Percentiles rank a stretch among this genome's conserved stretches.
phyloP scores from a whole-genome alignment of 192 early-diverging fungal species.

The Dimargaris cristalligena region DNA sequence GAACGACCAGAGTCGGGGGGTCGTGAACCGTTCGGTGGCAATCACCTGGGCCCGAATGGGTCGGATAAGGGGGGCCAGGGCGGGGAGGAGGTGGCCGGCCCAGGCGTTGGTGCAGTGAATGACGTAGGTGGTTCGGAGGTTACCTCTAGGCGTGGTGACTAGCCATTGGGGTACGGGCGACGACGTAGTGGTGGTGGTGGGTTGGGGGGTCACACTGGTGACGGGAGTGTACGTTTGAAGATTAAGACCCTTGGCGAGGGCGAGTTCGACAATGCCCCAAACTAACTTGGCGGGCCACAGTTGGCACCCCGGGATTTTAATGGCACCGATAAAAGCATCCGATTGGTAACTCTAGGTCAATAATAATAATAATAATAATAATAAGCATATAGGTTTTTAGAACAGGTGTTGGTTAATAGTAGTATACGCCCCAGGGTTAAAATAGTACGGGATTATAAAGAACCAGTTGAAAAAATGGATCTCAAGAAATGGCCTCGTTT shows the following conservation, averaged over 20 bases:
- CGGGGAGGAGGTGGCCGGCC: constrained; percentile 21
- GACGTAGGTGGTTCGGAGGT: constrained; percentile 15
- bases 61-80: constrained; percentile 14
- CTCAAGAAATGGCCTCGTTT: no score
- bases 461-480: no score
- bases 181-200: not conserved
- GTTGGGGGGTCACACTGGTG: not conserved
- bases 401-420: no score
- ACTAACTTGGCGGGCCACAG: constrained; percentile 10
- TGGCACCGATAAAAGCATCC: not conserved
- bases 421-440: no score
- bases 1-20: not conserved
- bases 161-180: not conserved
- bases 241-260: constrained; percentile 1
- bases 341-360: no score
- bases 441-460: no score
- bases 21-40: constrained; percentile 17
- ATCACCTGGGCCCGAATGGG: constrained; percentile 35
- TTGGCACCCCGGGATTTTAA: not conserved
- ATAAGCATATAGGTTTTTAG: no score
- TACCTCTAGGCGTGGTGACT: constrained; percentile 13
- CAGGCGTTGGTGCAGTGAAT: constrained; percentile 32
- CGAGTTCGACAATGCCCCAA: constrained; percentile 3
- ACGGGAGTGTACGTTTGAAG: constrained; percentile 15
- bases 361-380: no score